Evolutionary conservation across 176 grass and related monocot species (phyloP).

Genomic region (Phoenix roebelenii): DNA sequence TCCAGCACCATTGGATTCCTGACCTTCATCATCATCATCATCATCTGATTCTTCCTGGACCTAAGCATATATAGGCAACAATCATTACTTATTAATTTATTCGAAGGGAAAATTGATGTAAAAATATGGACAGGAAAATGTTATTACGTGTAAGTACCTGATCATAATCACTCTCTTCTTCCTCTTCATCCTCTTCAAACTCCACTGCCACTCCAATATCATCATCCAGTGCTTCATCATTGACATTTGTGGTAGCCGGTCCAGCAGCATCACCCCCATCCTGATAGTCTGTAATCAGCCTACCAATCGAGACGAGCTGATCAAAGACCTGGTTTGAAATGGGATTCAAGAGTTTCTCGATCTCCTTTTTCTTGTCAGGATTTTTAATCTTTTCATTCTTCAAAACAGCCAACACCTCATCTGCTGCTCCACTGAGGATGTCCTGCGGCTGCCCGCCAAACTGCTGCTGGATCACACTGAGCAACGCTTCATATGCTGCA

Average conservation of each 20-base stretch:
- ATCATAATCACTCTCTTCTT: constrained; percentile 86
- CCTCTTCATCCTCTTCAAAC: constrained; percentile 84
- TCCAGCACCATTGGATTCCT: constrained; percentile 42
- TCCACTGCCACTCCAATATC: constrained; percentile 88
- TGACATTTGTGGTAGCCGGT: constrained; percentile 24
- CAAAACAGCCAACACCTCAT: constrained; percentile 65
- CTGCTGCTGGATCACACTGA: constrained; percentile 79
- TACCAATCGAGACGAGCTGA: constrained; percentile 69
- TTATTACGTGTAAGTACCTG: constrained; percentile 29
- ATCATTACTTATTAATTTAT: not conserved
- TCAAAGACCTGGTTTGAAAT: constrained; percentile 71
- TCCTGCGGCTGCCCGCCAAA: constrained; percentile 69
- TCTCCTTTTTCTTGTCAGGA: constrained; percentile 89
- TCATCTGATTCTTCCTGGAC: constrained; percentile 94
- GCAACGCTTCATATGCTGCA: constrained; percentile 74
- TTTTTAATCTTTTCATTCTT: constrained; percentile 84
- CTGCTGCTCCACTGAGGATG: constrained; percentile 50
- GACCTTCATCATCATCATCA: constrained; percentile 39
- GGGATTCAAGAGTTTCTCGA: constrained; percentile 73
- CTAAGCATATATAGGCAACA: constrained; percentile 12
- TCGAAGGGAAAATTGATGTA: too few relatives aligned
- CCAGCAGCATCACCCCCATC: constrained; percentile 23
- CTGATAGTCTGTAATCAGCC: constrained; percentile 76
- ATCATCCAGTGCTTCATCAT: constrained; percentile 48
- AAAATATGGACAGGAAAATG: too few relatives aligned